phyloP scores from a whole-genome alignment of 2,329 filamentous ascomycete species.

The Venturia pyrina region DNA sequence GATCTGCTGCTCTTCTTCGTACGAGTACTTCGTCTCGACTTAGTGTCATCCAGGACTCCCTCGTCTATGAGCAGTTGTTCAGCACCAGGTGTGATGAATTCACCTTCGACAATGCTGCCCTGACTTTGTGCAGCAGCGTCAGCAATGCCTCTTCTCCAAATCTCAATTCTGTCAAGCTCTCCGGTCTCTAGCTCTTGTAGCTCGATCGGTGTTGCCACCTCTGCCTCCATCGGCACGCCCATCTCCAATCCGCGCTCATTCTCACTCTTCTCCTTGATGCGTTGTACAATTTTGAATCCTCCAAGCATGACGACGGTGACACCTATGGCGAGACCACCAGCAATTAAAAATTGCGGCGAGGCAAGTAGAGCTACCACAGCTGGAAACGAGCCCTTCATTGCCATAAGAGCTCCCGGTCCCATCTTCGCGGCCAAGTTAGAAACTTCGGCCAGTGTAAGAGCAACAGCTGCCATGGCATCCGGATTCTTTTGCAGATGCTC shows the following conservation, averaged over 20 bases:
- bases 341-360: constrained; percentile 89
- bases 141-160: constrained; percentile 54
- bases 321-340: constrained; percentile 76
- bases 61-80: constrained; percentile 37
- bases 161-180: constrained; percentile 49
- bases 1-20: constrained; percentile 6
- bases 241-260: neutral
- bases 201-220: constrained; percentile 22
- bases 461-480: constrained; percentile 87
- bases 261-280: constrained; percentile 47
- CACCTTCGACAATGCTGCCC: constrained; percentile 54
- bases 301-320: constrained; percentile 95
- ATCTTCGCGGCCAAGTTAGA: constrained; percentile 73
- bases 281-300: constrained; percentile 95
- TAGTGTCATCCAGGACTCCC: constrained; percentile 31
- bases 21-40: neutral
- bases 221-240: neutral
- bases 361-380: constrained; percentile 78
- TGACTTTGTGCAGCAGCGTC: constrained; percentile 43
- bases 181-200: constrained; percentile 49
- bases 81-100: constrained; percentile 53
- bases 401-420: constrained; percentile 65
- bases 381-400: constrained; percentile 72
- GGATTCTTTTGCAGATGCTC: constrained; percentile 70
- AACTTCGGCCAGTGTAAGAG: constrained; percentile 83